Conservation (phyloP, 257 asterid genomes). For the Orobanche coerulescens region DNA sequence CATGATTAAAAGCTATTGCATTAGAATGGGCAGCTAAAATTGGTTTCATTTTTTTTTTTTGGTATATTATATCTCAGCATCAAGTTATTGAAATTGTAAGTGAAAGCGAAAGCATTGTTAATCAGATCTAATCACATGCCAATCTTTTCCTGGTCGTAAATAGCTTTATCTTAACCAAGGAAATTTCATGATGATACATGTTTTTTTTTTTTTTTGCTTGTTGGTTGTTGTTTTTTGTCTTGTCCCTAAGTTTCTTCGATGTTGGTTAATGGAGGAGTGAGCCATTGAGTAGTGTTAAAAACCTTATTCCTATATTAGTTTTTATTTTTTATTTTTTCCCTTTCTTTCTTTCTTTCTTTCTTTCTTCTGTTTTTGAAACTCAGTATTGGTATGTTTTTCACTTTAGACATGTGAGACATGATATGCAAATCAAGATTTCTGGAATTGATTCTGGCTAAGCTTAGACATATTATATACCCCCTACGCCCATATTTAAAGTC, state of each 20-base stretch:
- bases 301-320: neutral
- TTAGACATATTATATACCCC: too few relatives aligned
- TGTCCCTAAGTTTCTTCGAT: too few relatives aligned
- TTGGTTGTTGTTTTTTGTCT: neutral
- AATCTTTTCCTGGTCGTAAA: neutral
- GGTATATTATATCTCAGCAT: neutral
- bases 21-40: neutral
- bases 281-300: neutral
- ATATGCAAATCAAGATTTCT: too few relatives aligned
- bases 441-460: too few relatives aligned
- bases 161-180: too few relatives aligned
- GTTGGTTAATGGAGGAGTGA: neutral
- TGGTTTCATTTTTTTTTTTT: neutral
- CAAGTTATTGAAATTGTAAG: conserved; percentile 1
- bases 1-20: neutral
- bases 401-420: too few relatives aligned
- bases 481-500: too few relatives aligned
- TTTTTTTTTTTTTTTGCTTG: neutral
- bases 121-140: neutral
- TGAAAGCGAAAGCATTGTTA: neutral
- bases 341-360: too few relatives aligned
- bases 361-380: too few relatives aligned
- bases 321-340: too few relatives aligned
- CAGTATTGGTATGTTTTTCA: too few relatives aligned
- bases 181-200: conserved; percentile 1